Conservation (phyloP, 2,329 filamentous ascomycete species). For the Scolecobasidium constrictum region DNA sequence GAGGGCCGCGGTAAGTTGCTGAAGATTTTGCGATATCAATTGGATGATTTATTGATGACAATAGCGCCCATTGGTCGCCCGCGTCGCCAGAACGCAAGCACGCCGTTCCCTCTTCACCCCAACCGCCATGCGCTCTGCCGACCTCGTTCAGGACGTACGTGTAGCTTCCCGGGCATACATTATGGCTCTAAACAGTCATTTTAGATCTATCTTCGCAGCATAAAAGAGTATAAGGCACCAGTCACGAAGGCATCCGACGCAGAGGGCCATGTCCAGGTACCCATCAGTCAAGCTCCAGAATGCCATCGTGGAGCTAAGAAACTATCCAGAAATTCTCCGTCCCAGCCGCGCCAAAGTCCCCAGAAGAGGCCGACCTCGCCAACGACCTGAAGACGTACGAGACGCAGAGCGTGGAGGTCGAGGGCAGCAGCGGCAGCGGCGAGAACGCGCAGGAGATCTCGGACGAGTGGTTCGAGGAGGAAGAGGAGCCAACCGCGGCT, state of each 20-base stretch:
- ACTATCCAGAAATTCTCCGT: constrained; percentile 59
- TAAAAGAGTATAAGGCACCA: constrained; percentile 81
- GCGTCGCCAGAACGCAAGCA: constrained; percentile 46
- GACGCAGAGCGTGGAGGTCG: constrained; percentile 84
- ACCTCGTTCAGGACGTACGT: constrained; percentile 76
- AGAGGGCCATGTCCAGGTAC: constrained; percentile 84
- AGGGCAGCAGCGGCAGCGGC: too few species aligned
- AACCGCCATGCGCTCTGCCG: constrained; percentile 57
- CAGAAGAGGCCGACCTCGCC: constrained; percentile 89
- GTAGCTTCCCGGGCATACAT: neutral
- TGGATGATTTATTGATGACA: constrained; percentile 17
- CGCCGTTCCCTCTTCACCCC: constrained; percentile 55
- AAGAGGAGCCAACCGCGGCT: constrained; percentile 28
- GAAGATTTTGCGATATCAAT: constrained; percentile 10
- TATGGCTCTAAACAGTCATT: neutral
- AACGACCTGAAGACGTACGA: constrained; percentile 91
- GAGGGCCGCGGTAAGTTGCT: constrained; percentile 44
- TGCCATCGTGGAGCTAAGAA: too few species aligned
- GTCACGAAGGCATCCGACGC: constrained; percentile 76
- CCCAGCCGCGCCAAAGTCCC: constrained; percentile 73
- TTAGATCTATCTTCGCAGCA: constrained; percentile 82
- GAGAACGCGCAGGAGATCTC: too few species aligned
- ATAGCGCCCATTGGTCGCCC: constrained; percentile 51
- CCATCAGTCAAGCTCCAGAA: constrained; percentile 93
- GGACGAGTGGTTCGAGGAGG: constrained; percentile 74